Evolutionary conservation across 1,139 yeast genomes (phyloP).

Genomic region (Blastobotrys ciferrii): DNA sequence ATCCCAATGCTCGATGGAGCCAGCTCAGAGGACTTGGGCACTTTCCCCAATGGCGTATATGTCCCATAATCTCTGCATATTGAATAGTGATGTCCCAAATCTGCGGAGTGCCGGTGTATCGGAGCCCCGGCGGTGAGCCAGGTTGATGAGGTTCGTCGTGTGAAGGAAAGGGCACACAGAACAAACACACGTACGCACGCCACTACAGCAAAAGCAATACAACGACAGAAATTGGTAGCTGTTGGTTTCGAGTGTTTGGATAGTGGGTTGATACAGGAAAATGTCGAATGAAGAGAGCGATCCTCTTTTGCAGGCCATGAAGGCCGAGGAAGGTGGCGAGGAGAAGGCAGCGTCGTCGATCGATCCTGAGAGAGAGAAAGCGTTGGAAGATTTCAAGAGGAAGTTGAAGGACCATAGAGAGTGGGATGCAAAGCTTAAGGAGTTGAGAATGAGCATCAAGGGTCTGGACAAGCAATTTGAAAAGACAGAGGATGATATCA

Average conservation of each 20-base stretch:
- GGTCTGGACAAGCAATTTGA: constrained; percentile 81
- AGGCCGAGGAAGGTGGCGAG: constrained; percentile 28
- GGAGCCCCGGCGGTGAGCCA: too few relatives aligned
- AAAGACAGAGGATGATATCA: constrained; percentile 94
- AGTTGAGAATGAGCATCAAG: constrained; percentile 77
- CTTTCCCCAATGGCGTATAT: too few relatives aligned
- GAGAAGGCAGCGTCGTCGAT: constrained; percentile 27
- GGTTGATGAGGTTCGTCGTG: neutral
- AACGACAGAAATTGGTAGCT: neutral
- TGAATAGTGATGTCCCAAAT: too few relatives aligned
- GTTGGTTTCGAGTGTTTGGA: neutral
- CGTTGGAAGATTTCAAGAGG: constrained; percentile 75
- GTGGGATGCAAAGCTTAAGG: constrained; percentile 91
- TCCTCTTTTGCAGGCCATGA: constrained; percentile 35
- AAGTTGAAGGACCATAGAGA: constrained; percentile 90
- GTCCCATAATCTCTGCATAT: too few relatives aligned
- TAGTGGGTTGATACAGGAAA: neutral
- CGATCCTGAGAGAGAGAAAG: constrained; percentile 77
- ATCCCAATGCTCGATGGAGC: too few relatives aligned
- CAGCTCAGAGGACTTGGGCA: too few relatives aligned
- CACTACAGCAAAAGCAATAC: neutral
- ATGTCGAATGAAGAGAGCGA: constrained; percentile 29
- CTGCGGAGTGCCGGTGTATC: too few relatives aligned
- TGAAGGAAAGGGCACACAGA: too few relatives aligned
- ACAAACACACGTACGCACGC: neutral